phyloP scores from a whole-genome alignment of 2,329 filamentous ascomycete genomes.

The Gyromitra esculenta region DNA sequence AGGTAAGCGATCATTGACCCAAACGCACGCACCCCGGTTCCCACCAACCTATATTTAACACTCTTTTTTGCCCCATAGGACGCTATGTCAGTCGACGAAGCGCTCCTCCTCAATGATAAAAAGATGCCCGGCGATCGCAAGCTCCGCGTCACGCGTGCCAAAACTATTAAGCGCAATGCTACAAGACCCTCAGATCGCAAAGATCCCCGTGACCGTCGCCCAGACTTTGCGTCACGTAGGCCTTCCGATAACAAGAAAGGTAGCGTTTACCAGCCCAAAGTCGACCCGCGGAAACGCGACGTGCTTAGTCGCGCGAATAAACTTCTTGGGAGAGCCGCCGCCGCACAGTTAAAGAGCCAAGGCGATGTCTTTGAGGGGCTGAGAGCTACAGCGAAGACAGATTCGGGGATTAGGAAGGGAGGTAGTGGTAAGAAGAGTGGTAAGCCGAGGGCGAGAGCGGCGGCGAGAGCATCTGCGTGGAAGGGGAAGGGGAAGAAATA shows the following conservation, averaged over 20 bases:
- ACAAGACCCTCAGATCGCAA: constrained; percentile 59
- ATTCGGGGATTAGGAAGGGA: constrained; percentile 69
- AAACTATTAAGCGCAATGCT: constrained; percentile 69
- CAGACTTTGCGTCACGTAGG: constrained; percentile 51
- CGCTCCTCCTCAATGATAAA: constrained; percentile 86
- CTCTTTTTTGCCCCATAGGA: constrained; percentile 65
- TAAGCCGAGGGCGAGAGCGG: constrained; percentile 62
- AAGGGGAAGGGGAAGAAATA: constrained; percentile 61
- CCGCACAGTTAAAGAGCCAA: constrained; percentile 66
- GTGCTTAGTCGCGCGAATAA: constrained; percentile 77
- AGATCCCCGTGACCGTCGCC: constrained; percentile 25
- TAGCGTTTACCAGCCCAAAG: constrained; percentile 72
- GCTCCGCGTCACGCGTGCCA: constrained; percentile 86
- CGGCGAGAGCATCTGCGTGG: constrained; percentile 63
- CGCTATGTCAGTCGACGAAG: constrained; percentile 87
- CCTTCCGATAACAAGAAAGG: constrained; percentile 50
- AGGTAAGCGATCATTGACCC: constrained; percentile 62
- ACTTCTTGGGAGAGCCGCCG: constrained; percentile 76
- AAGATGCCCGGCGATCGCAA: constrained; percentile 74
- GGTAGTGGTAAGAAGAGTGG: constrained; percentile 67
- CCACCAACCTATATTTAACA: constrained; percentile 3
- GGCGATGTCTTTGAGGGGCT: constrained; percentile 86
- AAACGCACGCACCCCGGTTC: neutral
- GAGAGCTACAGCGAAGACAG: constrained; percentile 73
- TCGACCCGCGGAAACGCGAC: constrained; percentile 75